Base-by-base conservation (phyloP, 2,329 filamentous ascomycete species). In the Onygenales sp. region DNA sequence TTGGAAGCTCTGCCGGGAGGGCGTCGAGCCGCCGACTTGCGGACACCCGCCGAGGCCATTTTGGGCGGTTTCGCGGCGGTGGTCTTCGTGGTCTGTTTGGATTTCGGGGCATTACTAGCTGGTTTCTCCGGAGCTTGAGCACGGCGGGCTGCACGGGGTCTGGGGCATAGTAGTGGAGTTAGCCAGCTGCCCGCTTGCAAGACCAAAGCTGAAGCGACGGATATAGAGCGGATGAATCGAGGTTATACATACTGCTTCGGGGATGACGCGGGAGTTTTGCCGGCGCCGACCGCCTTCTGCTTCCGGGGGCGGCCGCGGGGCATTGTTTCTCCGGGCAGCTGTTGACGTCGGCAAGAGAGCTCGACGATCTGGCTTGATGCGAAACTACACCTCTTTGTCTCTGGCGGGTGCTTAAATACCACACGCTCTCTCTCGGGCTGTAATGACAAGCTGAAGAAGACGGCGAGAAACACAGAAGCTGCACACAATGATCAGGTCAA, bases 401-500 rank as follows among this genome's bases (percentile, higher is more conserved):
- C 52, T 45, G 37, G 11, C 37, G 32, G 27, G 7, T 27, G 7
- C 14, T 27, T 49, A 40, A 37, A 39, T 31, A 48, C 14, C 11
- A 21, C 36, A 4, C 9, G 2, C 36, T 10, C 9, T 13, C 34
- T 27, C 34, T 49, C 39, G n/a, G 47, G 17, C 17, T 17, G 11
- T 43, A 32, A 37, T 31, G 33, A 51, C 21, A 40, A 49, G 47
- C 13, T 49, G n/a, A 40, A 44, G 40, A 37, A 31, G 14, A 42
- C 21, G 21, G 21, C 21, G 21, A 27, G 21, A 27, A 27, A 3
- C 21, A 27, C 21, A 27, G 21, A 27, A 27, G 3, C 3, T 4
- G 21, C 21, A 27, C 21, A 27, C 21, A 42, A 93, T 92, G 90
- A 92, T 95, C 65, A 83, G 82, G 70, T 93, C 91, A 64, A 98